phyloP scores from a whole-genome alignment of 352 stramenopile species.

The Pythium vanterpoolii region DNA sequence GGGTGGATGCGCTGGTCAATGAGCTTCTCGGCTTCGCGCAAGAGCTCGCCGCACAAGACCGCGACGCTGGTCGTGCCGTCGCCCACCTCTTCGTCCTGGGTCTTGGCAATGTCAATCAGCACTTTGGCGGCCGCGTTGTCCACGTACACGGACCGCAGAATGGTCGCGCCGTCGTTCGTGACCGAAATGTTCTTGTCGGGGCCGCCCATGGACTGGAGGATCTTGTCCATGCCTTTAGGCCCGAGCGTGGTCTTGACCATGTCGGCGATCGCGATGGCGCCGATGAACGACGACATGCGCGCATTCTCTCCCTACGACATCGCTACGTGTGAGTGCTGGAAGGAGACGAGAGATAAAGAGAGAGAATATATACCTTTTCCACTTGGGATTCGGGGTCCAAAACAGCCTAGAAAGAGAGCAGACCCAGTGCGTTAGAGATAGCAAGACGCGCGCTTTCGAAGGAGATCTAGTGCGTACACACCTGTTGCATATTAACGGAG shows the following conservation, averaged over 20 bases:
- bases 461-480: not conserved
- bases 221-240: conserved; percentile 99
- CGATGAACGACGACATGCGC: conserved; percentile 98
- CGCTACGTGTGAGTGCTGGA: too few species aligned
- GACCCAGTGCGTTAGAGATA: not conserved
- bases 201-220: conserved; percentile 93
- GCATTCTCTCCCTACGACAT: conserved; percentile 95
- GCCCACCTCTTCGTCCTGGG: conserved; percentile 98
- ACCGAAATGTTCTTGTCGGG: conserved; percentile 91
- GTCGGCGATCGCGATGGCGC: conserved; percentile 99
- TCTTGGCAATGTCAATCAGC: conserved; percentile 98
- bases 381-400: conserved; percentile 80
- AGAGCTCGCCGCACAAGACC: conserved; percentile 96
- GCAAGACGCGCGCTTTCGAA: not conserved
- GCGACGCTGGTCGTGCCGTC: conserved; percentile 97
- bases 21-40: conserved; percentile 96
- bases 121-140: conserved; percentile 99
- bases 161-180: conserved; percentile 99
- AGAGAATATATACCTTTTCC: conserved; percentile 76
- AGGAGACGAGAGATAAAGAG: too few species aligned
- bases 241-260: conserved; percentile 99
- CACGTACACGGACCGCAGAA: conserved; percentile 96
- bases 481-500: conserved; percentile 13
- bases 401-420: conserved; percentile 36
- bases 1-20: conserved; percentile 96